Conservation (phyloP, 495 filamentous ascomycete species). For the Lasiosphaeria miniovina region DNA sequence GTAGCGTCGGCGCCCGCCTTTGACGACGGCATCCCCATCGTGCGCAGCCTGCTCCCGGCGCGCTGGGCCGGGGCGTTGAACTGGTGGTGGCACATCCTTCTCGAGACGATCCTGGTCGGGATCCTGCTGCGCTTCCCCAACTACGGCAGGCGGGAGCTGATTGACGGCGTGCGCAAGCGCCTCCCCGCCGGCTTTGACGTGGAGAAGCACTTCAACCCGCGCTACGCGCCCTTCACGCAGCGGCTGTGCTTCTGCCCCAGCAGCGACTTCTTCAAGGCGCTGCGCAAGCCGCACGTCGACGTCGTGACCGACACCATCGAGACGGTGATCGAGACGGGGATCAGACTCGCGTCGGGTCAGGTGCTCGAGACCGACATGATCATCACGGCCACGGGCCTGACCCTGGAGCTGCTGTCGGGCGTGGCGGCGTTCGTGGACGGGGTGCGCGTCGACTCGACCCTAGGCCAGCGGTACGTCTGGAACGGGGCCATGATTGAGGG, state of each 20-base stretch:
- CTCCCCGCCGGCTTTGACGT: conserved; percentile 55
- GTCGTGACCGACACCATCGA: conserved; percentile 69
- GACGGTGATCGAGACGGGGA: conserved; percentile 56
- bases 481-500: conserved; percentile 47
- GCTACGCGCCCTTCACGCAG: conserved; percentile 72
- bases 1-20: conserved; percentile 50
- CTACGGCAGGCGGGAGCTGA: conserved; percentile 46
- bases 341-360: conserved; percentile 56
- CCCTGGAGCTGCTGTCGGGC: conserved; percentile 52
- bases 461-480: conserved; percentile 53
- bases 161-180: conserved; percentile 36
- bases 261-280: conserved; percentile 66
- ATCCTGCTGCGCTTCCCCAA: conserved; percentile 48
- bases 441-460: conserved; percentile 46
- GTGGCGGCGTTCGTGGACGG: conserved; percentile 54
- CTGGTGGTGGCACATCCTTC: conserved; percentile 35
- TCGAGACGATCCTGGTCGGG: conserved; percentile 30
- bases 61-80: conserved; percentile 31
- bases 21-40: conserved; percentile 24
- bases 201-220: conserved; percentile 68
- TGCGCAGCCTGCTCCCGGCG: conserved; percentile 40
- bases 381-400: conserved; percentile 71
- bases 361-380: conserved; percentile 66
- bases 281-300: conserved; percentile 55
- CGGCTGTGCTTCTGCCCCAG: conserved; percentile 68